Evolutionary conservation across 371 early-diverging fungal species (phyloP).

Genomic region (Rhizopus delemar): DNA sequence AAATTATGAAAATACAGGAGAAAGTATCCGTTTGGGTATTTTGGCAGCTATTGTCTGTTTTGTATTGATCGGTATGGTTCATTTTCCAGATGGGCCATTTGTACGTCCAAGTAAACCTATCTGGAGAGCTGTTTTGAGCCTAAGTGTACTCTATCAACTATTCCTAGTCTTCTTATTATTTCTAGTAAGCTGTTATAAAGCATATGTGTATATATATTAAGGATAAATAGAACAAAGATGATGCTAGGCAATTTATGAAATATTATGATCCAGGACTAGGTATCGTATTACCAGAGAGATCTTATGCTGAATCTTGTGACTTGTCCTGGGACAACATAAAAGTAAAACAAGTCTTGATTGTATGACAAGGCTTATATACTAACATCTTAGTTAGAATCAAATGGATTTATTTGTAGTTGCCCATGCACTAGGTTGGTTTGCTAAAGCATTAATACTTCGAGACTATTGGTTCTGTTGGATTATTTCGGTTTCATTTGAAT

Average conservation of each 20-base stretch:
- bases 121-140: slow-evolving; percentile 87
- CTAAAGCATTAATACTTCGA: slow-evolving; percentile 88
- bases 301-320: slow-evolving; percentile 89
- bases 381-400: slow-evolving; percentile 57
- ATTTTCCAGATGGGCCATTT: slow-evolving; percentile 93
- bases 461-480: slow-evolving; percentile 97
- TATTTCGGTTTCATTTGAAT: slow-evolving; percentile 89
- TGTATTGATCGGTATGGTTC: slow-evolving; percentile 81
- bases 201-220: background rate
- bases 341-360: slow-evolving; percentile 37
- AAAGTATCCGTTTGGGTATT: slow-evolving; percentile 72
- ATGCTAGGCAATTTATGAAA: slow-evolving; percentile 77
- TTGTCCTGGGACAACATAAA: slow-evolving; percentile 73
- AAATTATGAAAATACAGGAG: slow-evolving; percentile 53
- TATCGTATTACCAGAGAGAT: slow-evolving; percentile 81
- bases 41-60: slow-evolving; percentile 72
- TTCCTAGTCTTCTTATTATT: slow-evolving; percentile 87
- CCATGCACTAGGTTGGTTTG: slow-evolving; percentile 95
- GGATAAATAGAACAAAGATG: slow-evolving; percentile 71
- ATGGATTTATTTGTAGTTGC: slow-evolving; percentile 94
- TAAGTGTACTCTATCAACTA: slow-evolving; percentile 85
- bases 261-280: slow-evolving; percentile 84
- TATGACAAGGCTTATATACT: background rate
- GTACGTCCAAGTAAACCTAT: slow-evolving; percentile 94
- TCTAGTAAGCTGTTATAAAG: slow-evolving; percentile 60